Percentiles rank a stretch among this genome's conserved stretches.
phyloP scores from a whole-genome alignment of 2,329 filamentous ascomycete species.

The Claviceps humidiphila region DNA sequence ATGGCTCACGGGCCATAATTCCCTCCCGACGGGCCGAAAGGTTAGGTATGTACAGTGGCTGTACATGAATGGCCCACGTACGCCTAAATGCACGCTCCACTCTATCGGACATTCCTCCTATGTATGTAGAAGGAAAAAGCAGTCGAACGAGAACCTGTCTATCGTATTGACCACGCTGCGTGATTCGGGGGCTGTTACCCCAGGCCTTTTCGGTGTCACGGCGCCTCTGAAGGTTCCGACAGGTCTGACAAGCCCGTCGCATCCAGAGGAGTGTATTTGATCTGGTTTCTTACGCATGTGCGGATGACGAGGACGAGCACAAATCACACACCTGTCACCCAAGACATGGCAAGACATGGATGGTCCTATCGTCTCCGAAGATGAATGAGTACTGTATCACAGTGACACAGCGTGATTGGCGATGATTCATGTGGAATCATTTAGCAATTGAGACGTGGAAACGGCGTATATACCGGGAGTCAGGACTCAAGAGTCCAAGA shows the following conservation, averaged over 20 bases:
- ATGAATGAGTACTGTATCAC: too few relatives aligned
- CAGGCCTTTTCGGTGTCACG: constrained; percentile 41
- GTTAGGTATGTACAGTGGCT: too few relatives aligned
- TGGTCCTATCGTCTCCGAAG: too few relatives aligned
- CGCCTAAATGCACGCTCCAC: constrained; percentile 23
- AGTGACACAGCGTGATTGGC: too few relatives aligned
- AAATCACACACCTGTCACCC: not conserved
- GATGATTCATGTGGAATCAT: too few relatives aligned
- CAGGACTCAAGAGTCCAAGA: too few relatives aligned
- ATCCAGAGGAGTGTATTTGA: not conserved
- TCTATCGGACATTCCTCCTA: constrained; percentile 18
- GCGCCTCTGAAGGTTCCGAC: constrained; percentile 41
- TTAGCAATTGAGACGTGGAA: too few relatives aligned
- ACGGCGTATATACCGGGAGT: too few relatives aligned
- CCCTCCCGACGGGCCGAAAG: too few relatives aligned
- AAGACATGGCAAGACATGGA: too few relatives aligned
- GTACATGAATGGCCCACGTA: too few relatives aligned
- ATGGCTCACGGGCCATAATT: too few relatives aligned
- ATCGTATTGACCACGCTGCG: constrained; percentile 18
- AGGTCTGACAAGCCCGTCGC: constrained; percentile 30
- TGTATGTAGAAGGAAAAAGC: constrained; percentile 13
- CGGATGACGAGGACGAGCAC: not conserved
- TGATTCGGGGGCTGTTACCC: constrained; percentile 23
- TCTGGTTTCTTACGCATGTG: not conserved
- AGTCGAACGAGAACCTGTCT: constrained; percentile 27